phyloP scores from a whole-genome alignment of 768 basidiomycete species.

The Sarcodon aspratus region DNA sequence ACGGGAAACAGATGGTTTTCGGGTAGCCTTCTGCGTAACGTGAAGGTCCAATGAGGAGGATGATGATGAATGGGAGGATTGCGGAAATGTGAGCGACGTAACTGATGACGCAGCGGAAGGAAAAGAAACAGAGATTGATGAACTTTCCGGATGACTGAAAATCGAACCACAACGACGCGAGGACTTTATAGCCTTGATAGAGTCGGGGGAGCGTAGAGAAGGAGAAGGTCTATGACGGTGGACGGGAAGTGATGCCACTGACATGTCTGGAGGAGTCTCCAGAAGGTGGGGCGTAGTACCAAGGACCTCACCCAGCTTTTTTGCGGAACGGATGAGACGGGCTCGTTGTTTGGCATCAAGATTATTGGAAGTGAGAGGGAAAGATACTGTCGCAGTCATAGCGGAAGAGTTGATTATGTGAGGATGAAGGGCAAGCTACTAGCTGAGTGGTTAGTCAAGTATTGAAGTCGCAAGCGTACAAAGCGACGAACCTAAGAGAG shows the following conservation, averaged over 20 bases:
- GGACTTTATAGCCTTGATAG: not conserved
- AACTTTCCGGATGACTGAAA: not conserved
- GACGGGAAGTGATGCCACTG: not conserved
- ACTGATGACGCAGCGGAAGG: not conserved
- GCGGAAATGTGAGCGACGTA: not conserved
- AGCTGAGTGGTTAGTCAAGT: too few species aligned
- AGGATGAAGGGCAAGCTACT: too few species aligned
- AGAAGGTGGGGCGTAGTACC: constrained; percentile 49
- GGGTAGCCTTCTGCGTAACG: not conserved
- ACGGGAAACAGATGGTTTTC: not conserved
- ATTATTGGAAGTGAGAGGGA: constrained; percentile 47
- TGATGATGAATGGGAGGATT: not conserved
- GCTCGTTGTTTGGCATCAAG: constrained; percentile 39
- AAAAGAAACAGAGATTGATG: not conserved
- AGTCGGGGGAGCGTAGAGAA: not conserved
- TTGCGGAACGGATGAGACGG: constrained; percentile 43
- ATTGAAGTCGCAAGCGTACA: too few species aligned
- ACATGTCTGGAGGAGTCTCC: constrained; percentile 17
- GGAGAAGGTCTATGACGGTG: not conserved
- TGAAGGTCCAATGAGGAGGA: not conserved
- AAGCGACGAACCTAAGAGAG: too few species aligned
- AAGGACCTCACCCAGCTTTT: constrained; percentile 47
- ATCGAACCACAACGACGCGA: not conserved
- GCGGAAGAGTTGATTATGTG: too few species aligned
- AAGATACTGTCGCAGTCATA: too few species aligned